These are phyloP conservation scores for Kwoniella mangroviensis DNA, from an alignment of 768 basidiomycete genomes.

Conservation along the genomic window DNA sequence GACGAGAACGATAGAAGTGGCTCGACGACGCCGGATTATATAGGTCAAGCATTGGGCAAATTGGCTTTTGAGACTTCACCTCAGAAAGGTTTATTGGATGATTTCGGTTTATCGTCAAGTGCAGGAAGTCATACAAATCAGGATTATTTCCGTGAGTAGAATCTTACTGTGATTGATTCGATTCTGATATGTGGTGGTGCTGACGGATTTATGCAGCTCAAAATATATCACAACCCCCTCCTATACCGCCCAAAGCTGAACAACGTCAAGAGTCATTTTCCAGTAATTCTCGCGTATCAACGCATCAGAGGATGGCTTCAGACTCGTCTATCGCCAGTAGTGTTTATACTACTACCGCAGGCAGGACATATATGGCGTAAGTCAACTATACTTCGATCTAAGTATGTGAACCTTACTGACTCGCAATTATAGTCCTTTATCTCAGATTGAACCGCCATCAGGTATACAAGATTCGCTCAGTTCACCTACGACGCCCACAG, in stretches of 20 bases:
- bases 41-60: constrained; percentile 23
- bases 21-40: constrained; percentile 16
- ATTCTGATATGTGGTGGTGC: neutral
- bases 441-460: constrained; percentile 41
- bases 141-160: constrained; percentile 24
- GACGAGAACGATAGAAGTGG: constrained; percentile 12
- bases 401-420: no score
- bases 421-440: constrained; percentile 32
- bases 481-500: constrained; percentile 48
- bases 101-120: constrained; percentile 8
- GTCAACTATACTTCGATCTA: neutral
- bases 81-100: constrained; percentile 18
- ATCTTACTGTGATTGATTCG: neutral
- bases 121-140: constrained; percentile 2
- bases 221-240: constrained; percentile 1
- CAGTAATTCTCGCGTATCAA: constrained; percentile 26
- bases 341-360: constrained; percentile 45
- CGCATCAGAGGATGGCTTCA: constrained; percentile 49
- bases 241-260: constrained; percentile 25
- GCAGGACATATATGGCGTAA: constrained; percentile 29
- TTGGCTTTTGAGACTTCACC: constrained; percentile 27
- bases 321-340: constrained; percentile 51
- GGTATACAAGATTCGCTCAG: constrained; percentile 29
- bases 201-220: constrained; percentile 7
- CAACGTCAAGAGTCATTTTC: constrained; percentile 4